Evolutionary conservation across 768 basidiomycete species (phyloP).

Genomic region (Naganishia vishniacii): DNA sequence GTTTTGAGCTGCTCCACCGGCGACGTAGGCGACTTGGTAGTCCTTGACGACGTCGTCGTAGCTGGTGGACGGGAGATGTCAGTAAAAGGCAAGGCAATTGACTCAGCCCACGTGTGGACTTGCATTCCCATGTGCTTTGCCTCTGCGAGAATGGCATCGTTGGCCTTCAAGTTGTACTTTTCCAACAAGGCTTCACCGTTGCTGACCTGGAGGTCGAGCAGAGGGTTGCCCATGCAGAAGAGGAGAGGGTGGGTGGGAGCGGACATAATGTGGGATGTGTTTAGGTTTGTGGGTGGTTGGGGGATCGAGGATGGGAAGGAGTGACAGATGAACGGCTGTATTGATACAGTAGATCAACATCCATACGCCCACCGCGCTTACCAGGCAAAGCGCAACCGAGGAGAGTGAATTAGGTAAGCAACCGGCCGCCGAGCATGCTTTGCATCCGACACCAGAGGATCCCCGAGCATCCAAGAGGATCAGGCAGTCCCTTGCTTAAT

Average conservation of each 20-base stretch:
- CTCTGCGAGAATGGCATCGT: slow-evolving; percentile 92
- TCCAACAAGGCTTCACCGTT: slow-evolving; percentile 75
- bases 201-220: slow-evolving; percentile 83
- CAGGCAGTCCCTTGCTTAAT: too few relatives aligned
- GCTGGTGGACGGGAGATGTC: slow-evolving; percentile 51
- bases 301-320: background rate
- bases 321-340: background rate
- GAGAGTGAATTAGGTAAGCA: too few relatives aligned
- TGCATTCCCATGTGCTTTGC: slow-evolving; percentile 83
- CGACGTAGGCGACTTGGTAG: slow-evolving; percentile 77
- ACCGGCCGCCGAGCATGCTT: background rate
- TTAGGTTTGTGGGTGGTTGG: background rate
- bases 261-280: slow-evolving; percentile 26
- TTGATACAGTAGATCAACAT: background rate
- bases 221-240: slow-evolving; percentile 90
- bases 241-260: slow-evolving; percentile 52
- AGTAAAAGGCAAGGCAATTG: background rate
- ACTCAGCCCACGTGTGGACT: too few relatives aligned
- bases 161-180: slow-evolving; percentile 85
- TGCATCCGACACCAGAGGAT: slow-evolving; percentile 4
- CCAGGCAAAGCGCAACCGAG: too few relatives aligned
- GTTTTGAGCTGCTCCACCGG: slow-evolving; percentile 95
- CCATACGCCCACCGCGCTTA: too few relatives aligned
- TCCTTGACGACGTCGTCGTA: slow-evolving; percentile 81
- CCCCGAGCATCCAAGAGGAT: background rate